Conservation (phyloP, 2,329 filamentous ascomycete genomes). For the Botrytis elliptica region DNA sequence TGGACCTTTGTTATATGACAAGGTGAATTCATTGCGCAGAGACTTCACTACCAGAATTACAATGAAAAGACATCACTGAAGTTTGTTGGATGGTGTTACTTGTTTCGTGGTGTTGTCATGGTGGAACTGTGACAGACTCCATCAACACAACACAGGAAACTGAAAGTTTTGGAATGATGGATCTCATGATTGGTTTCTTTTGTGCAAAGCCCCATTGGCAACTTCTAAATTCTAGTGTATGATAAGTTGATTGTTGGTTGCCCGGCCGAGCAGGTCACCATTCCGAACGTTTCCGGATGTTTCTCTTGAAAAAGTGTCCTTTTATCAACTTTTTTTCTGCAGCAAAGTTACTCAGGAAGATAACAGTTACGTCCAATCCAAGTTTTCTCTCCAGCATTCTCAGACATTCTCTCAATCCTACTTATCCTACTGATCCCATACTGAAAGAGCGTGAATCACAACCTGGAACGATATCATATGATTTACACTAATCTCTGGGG, state of each 20-base stretch:
- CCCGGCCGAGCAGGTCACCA: background rate
- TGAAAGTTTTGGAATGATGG: background rate
- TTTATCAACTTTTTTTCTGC: background rate
- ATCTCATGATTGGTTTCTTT: background rate
- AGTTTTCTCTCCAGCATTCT: background rate
- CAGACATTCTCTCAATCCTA: background rate
- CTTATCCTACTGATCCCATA: background rate
- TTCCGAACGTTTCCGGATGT: background rate
- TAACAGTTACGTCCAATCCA: background rate
- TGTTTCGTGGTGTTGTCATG: background rate
- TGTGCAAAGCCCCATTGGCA: background rate
- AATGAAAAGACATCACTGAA: background rate
- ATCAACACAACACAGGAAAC: background rate
- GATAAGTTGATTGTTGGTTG: background rate
- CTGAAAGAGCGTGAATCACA: background rate
- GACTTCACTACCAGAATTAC: background rate
- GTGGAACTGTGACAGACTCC: background rate
- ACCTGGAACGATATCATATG: background rate
- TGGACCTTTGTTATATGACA: background rate
- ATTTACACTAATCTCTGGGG: conserved; percentile 6
- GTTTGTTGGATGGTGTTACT: background rate
- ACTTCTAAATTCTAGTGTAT: background rate
- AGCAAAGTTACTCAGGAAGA: background rate
- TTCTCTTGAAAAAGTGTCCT: background rate
- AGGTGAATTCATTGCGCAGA: background rate